Conservation (phyloP, 2,329 filamentous ascomycete genomes). For the Ophiobolus disseminans region DNA sequence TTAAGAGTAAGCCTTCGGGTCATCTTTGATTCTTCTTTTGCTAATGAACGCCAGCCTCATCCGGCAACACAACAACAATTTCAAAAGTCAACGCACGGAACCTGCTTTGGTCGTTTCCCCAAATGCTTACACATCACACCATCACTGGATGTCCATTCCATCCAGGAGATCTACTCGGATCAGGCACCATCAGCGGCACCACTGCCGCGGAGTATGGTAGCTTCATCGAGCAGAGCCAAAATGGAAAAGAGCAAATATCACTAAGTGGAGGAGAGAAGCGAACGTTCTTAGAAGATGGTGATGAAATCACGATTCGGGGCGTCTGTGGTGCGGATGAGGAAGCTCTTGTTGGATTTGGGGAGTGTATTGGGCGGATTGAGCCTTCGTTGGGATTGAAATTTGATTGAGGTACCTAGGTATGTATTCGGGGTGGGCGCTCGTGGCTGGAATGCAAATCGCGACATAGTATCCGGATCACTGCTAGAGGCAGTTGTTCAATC, state of each 20-base stretch:
- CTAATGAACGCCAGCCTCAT: slow-evolving; percentile 45
- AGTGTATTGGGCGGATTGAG: slow-evolving; percentile 70
- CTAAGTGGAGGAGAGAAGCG: slow-evolving; percentile 71
- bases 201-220: slow-evolving; percentile 67
- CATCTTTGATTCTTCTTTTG: no score
- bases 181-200: slow-evolving; percentile 77
- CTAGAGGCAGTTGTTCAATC: no score
- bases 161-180: slow-evolving; percentile 77
- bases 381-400: slow-evolving; percentile 39
- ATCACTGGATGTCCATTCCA: slow-evolving; percentile 77
- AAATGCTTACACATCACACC: slow-evolving; percentile 82
- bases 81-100: slow-evolving; percentile 68
- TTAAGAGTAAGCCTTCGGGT: slow-evolving; percentile 54
- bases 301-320: slow-evolving; percentile 71
- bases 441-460: no score
- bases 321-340: slow-evolving; percentile 68
- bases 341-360: slow-evolving; percentile 77
- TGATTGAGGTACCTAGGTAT: slow-evolving; percentile 14
- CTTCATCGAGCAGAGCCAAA: slow-evolving; percentile 74
- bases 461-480: no score
- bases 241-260: slow-evolving; percentile 69
- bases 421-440: no score
- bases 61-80: slow-evolving; percentile 64
- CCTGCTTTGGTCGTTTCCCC: slow-evolving; percentile 81
- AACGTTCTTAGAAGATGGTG: slow-evolving; percentile 76